Conservation (phyloP, 257 asterid species). For the Lycium ferocissimum region DNA sequence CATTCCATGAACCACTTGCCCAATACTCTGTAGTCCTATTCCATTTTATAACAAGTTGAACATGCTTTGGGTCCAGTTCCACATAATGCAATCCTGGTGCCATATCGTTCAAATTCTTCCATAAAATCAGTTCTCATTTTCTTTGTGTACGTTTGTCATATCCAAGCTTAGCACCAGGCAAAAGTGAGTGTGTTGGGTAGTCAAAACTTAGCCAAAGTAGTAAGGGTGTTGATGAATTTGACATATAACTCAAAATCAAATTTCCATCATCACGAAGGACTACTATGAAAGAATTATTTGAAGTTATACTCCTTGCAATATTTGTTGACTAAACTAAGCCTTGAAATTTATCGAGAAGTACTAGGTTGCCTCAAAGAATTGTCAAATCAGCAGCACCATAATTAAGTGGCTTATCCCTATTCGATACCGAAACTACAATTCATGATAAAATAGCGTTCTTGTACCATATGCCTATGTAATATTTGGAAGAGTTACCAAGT, state of each 20-base stretch:
- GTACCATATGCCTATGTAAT: background rate
- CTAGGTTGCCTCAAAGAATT: background rate
- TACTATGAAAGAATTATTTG: background rate
- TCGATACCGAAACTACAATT: background rate
- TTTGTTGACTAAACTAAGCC: background rate
- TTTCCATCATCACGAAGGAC: background rate
- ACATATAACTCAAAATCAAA: constrained; percentile 1
- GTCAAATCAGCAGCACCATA: background rate
- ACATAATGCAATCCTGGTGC: constrained; percentile 16
- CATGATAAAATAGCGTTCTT: background rate
- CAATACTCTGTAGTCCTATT: constrained; percentile 7
- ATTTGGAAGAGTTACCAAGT: too few species aligned
- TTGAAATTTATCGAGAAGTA: background rate
- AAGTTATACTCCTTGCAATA: background rate
- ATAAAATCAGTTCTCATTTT: background rate
- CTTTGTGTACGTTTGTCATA: background rate
- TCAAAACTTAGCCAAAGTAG: too few species aligned
- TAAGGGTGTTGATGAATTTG: too few species aligned
- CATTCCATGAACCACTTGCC: constrained; percentile 20
- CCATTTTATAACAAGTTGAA: background rate
- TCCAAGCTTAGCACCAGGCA: background rate
- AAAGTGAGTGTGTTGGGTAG: too few species aligned
- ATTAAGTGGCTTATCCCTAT: background rate
- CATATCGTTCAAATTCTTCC: constrained; percentile 8
- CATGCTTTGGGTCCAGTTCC: background rate